Conservation (phyloP, 257 asterid genomes). For the Nicotiana knightiana region DNA sequence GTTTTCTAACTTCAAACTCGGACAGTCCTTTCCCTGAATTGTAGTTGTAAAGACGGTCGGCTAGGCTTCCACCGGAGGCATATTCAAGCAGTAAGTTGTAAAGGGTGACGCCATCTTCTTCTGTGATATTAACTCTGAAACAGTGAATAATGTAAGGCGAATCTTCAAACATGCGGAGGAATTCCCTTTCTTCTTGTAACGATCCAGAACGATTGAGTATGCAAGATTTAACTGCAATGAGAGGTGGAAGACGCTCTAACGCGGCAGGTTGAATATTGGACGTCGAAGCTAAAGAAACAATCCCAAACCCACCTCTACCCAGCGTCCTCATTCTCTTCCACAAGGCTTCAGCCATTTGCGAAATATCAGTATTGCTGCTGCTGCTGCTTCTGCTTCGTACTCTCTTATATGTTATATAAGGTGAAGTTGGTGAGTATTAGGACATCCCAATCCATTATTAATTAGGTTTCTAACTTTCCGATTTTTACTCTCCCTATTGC, state of each 20-base stretch:
- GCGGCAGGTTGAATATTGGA: too few relatives aligned
- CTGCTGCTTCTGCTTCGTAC: too few relatives aligned
- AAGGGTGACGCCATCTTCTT: not conserved
- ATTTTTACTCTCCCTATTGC: too few relatives aligned
- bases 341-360: not conserved
- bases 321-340: not conserved
- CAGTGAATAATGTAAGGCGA: not conserved
- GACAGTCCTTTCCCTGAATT: not conserved
- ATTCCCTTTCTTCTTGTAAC: not conserved
- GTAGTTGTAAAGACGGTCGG: not conserved
- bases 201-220: not conserved
- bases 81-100: slow-evolving; percentile 3
- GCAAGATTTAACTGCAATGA: not conserved
- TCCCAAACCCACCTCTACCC: not conserved
- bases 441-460: too few relatives aligned
- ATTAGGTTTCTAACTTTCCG: too few relatives aligned
- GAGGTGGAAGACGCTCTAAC: not conserved
- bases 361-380: too few relatives aligned
- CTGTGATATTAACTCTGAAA: not conserved
- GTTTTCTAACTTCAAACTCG: not conserved
- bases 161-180: not conserved
- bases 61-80: not conserved
- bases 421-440: too few relatives aligned
- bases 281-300: not conserved
- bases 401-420: too few relatives aligned